phyloP scores from a whole-genome alignment of 2,329 filamentous ascomycete genomes.

The Fusarium metavorans region DNA sequence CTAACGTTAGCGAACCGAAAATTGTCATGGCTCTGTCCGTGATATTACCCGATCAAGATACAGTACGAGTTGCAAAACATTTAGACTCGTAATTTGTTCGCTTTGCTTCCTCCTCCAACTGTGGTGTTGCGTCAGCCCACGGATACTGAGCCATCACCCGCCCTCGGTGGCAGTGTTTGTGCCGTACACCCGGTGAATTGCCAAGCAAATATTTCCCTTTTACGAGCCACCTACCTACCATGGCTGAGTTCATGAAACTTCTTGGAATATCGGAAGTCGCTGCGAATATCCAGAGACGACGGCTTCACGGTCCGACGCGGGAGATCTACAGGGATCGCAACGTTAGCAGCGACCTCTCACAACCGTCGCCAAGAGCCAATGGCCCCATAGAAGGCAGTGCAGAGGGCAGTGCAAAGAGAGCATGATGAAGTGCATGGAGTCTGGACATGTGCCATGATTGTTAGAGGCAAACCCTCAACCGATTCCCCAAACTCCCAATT shows the following conservation, averaged over 20 bases:
- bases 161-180: background rate
- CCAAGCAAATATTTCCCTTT: background rate
- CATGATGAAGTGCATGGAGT: background rate
- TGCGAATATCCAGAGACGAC: background rate
- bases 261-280: background rate
- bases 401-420: background rate
- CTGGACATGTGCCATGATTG: background rate
- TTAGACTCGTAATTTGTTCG: background rate
- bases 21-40: background rate
- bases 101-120: background rate
- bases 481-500: background rate
- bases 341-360: background rate
- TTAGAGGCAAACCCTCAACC: background rate
- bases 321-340: background rate
- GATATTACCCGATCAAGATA: background rate
- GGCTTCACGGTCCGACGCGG: background rate
- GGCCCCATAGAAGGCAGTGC: background rate
- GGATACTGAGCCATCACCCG: background rate
- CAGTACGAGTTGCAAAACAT: background rate
- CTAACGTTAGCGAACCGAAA: background rate
- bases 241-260: background rate
- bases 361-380: background rate
- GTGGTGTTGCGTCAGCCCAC: background rate
- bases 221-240: background rate
- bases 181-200: background rate